A percentile compares a stretch with the other conserved stretches of the same genome.
Evolutionary conservation across 805 yeast genomes (phyloP).

Genomic region (Wickerhamomyces chambardii): DNA sequence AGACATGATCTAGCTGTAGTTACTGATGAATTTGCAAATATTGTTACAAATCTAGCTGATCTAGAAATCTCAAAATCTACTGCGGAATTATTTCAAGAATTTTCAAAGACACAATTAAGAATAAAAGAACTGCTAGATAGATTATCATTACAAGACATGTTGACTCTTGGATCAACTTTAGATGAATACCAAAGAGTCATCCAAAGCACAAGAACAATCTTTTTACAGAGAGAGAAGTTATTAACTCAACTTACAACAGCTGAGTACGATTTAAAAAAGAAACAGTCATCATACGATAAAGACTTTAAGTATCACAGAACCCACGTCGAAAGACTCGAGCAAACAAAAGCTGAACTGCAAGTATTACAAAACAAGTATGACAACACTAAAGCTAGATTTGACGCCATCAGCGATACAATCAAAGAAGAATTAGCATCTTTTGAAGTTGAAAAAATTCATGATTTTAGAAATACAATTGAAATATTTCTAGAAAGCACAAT

Average conservation of each 20-base stretch:
- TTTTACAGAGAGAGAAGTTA: conserved; percentile 63
- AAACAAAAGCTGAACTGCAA: conserved; percentile 50
- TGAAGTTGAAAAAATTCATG: conserved; percentile 69
- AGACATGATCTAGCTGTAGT: conserved; percentile 65
- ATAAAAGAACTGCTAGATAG: conserved; percentile 70
- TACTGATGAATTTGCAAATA: conserved; percentile 54
- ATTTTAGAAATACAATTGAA: conserved; percentile 84
- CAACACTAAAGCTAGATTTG: conserved; percentile 49
- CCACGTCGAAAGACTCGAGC: conserved; percentile 54
- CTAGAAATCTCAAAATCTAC: conserved; percentile 67
- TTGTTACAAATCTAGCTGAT: conserved; percentile 53
- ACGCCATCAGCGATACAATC: conserved; percentile 55
- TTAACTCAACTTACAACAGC: conserved; percentile 36
- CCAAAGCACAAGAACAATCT: conserved; percentile 63
- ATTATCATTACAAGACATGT: conserved; percentile 73
- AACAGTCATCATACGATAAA: conserved; percentile 36
- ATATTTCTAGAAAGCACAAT: conserved; percentile 83
- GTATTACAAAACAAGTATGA: conserved; percentile 43
- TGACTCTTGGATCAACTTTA: conserved; percentile 77
- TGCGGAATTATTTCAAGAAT: conserved; percentile 54
- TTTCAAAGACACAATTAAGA: conserved; percentile 63
- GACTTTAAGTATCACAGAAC: conserved; percentile 34
- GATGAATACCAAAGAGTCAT: conserved; percentile 81
- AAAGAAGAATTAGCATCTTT: conserved; percentile 57
- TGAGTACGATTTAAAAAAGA: conserved; percentile 39